phyloP scores from a whole-genome alignment of 345 rosid species.

The Eucalyptus cloeziana region DNA sequence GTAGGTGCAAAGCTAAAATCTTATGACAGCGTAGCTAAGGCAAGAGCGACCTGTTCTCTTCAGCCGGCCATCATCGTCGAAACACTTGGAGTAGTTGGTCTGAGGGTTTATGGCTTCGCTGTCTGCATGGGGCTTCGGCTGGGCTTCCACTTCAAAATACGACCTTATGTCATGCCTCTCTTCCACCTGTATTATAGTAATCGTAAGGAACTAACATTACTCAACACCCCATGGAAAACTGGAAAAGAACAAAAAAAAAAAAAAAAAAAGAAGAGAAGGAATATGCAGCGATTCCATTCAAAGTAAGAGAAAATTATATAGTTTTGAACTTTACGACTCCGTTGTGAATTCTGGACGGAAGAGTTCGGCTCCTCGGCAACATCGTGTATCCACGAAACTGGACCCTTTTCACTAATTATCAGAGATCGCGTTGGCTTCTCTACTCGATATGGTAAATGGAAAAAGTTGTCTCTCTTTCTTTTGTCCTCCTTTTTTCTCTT shows the following conservation, averaged over 20 bases:
- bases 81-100: conserved; percentile 33
- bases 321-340: conserved; percentile 7
- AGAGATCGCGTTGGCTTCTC: background rate
- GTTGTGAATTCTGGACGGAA: conserved; percentile 39
- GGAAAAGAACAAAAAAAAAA: background rate
- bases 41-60: conserved; percentile 33
- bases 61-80: conserved; percentile 52
- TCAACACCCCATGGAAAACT: background rate
- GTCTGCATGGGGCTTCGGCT: conserved; percentile 8
- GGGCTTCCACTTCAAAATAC: conserved; percentile 41
- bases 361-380: conserved; percentile 49
- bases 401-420: background rate
- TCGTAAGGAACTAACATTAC: background rate
- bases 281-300: background rate
- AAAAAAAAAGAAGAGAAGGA: background rate
- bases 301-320: background rate
- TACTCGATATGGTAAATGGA: background rate
- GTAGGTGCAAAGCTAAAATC: background rate
- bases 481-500: background rate
- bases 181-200: conserved; percentile 11
- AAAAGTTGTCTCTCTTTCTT: background rate
- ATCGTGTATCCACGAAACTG: background rate
- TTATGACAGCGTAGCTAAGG: background rate
- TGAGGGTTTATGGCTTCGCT: conserved; percentile 13
- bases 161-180: conserved; percentile 36